These are phyloP conservation scores for Sporothrix sp. DNA, from an alignment of 2,329 filamentous ascomycete genomes.

Conservation along the genomic window DNA sequence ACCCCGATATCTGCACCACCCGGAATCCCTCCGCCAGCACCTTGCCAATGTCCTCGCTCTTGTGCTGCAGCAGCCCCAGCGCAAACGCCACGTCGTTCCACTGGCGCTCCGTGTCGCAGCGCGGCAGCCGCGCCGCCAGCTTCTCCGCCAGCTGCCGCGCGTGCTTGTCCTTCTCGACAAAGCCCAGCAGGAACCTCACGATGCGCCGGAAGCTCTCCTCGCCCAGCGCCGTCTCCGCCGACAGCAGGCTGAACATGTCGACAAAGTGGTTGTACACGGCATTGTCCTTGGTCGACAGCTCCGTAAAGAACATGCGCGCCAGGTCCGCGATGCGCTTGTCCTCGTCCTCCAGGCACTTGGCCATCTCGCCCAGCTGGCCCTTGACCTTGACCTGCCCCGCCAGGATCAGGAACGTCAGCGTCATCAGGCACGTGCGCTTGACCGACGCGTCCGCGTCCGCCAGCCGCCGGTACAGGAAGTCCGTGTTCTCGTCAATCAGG, in stretches of 20 bases:
- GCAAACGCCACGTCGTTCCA: slow-evolving; percentile 98
- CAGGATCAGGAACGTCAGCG: slow-evolving; percentile 89
- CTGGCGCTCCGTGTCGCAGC: slow-evolving; percentile 86
- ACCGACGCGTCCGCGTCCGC: slow-evolving; percentile 83
- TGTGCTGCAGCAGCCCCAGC: slow-evolving; percentile 79
- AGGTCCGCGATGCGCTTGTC: slow-evolving; percentile 91
- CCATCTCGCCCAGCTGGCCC: slow-evolving; percentile 96
- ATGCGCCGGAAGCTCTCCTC: slow-evolving; percentile 82
- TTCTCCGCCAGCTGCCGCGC: slow-evolving; percentile 91
- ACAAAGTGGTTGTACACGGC: slow-evolving; percentile 99
- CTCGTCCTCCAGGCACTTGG: slow-evolving; percentile 94
- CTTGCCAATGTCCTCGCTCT: slow-evolving; percentile 82
- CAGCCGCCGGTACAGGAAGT: slow-evolving; percentile 89
- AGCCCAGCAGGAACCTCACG: slow-evolving; percentile 84
- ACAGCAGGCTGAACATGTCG: slow-evolving; percentile 93
- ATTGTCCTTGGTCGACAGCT: slow-evolving; percentile 95
- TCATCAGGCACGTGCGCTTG: slow-evolving; percentile 97
- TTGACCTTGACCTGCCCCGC: slow-evolving; percentile 99
- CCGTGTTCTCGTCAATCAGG: slow-evolving; percentile 96
- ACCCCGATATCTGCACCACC: slow-evolving; percentile 46
- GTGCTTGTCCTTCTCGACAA: slow-evolving; percentile 99
- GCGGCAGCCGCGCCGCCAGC: slow-evolving; percentile 70
- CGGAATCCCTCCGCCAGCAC: slow-evolving; percentile 66
- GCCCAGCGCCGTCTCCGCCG: slow-evolving; percentile 67
- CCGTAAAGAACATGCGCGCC: slow-evolving; percentile 96